Evolutionary conservation across 2,329 filamentous ascomycete species (phyloP).

Genomic region (Xylariaceae sp.): DNA sequence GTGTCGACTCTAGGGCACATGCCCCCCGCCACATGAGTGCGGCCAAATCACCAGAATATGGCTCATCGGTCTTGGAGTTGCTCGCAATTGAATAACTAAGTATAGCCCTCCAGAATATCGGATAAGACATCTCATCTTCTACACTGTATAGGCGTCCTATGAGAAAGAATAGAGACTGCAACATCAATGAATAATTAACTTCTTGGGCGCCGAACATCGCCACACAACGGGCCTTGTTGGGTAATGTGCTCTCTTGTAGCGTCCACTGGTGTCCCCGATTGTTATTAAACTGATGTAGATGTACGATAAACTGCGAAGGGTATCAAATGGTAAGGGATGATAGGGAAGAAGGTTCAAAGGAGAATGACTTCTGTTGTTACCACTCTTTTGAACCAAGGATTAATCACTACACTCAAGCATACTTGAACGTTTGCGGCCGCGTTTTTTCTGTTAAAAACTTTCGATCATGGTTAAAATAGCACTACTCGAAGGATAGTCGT

Average conservation of each 20-base stretch:
- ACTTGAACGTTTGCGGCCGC: neutral
- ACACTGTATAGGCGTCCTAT: neutral
- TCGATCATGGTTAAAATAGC: too few species aligned
- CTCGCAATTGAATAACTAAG: neutral
- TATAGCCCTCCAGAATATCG: neutral
- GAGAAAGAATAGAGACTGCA: neutral
- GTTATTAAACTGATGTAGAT: neutral
- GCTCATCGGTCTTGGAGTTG: neutral
- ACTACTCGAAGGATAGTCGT: too few species aligned
- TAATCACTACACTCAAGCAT: neutral
- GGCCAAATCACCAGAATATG: neutral
- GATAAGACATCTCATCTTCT: neutral
- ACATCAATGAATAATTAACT: neutral
- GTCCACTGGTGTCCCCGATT: neutral
- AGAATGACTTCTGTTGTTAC: neutral
- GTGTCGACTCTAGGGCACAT: neutral
- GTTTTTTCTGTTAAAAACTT: neutral
- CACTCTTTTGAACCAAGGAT: slow-evolving; percentile 6
- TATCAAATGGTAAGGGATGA: neutral
- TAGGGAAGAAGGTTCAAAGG: neutral
- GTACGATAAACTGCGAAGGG: neutral
- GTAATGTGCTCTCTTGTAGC: neutral
- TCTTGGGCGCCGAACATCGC: neutral
- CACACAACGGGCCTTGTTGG: neutral
- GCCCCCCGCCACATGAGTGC: neutral